Evolutionary conservation across 352 stramenopile genomes (phyloP), one percentile per base, ranked within the genome.

Genomic region (Saprolegnia parasitica): DNA sequence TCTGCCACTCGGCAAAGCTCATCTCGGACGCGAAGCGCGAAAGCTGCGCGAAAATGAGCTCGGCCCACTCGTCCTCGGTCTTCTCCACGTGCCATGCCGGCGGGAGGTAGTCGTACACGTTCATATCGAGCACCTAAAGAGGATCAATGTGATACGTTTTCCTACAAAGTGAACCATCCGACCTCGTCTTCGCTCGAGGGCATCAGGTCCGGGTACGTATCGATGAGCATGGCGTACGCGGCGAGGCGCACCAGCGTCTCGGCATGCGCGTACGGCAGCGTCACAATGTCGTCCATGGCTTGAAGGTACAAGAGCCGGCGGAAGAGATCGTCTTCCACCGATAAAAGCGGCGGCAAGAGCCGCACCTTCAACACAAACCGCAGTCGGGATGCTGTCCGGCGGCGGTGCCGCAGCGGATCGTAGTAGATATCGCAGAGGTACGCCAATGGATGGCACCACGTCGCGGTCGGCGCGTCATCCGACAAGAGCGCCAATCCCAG

Each of bases 331-430:
- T 94, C 90, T 65, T 94, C 84, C 52, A 92, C 71, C 57, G 86
- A 85, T 65, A 92, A 91, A 42, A 88, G 77, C 35, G 76, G 65
- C 26, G 83, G 84, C 42, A 81, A 84, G 21, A 98, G 77, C 15
- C 95, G 92, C 61, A 98, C 96, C 76, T 98, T 98, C 37, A 96
- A 78, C 71, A 98, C 88, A 65, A 98, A 98, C 11, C 78, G 89
- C 45, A 98, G 87, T n/a, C 95, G 71, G 57, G 58, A 76, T 55
- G 46, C 66, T 20, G 50, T 71, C 64, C 24, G 72, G 58, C 16
- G 64, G 63, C 6, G 72, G 49, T 10, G 73, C 63, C 5, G 26
- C 47, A 24, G 72, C 57, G 39, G 58, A 20, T 84, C 77, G 1
- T 72, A 78, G 15, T 68, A 64, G 23, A 81, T 73, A 40, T 73